These are phyloP conservation scores for Pestalotiopsis sp. DNA, from an alignment of 2,329 filamentous ascomycete species.

Conservation along the genomic window DNA sequence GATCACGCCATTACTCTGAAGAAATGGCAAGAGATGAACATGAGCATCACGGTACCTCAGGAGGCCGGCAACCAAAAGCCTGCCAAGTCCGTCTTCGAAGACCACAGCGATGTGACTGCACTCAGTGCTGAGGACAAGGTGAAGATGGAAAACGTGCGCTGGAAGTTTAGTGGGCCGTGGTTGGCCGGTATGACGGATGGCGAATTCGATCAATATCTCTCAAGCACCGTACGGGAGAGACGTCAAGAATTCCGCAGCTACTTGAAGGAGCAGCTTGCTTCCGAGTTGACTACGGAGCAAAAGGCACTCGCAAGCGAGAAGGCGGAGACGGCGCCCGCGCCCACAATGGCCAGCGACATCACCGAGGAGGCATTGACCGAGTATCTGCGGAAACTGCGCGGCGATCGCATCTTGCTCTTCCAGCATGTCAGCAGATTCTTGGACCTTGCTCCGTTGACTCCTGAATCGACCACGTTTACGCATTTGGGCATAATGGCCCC, in stretches of 20 bases:
- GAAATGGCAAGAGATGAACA: conserved; percentile 83
- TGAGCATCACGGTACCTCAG: conserved; percentile 66
- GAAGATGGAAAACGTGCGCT: conserved; percentile 51
- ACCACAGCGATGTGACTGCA: conserved; percentile 56
- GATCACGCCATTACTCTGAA: conserved; percentile 79
- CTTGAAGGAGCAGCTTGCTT: conserved; percentile 51
- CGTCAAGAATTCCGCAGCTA: conserved; percentile 58
- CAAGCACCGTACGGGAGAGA: conserved; percentile 53
- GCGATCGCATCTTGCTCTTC: conserved; percentile 53
- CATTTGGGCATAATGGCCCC: conserved; percentile 23
- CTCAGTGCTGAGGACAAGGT: conserved; percentile 34
- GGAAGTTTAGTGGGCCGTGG: conserved; percentile 71
- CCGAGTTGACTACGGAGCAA: conserved; percentile 43
- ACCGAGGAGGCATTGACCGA: conserved; percentile 53
- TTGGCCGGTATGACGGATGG: conserved; percentile 64
- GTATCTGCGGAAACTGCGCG: conserved; percentile 55
- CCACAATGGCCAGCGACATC: conserved; percentile 41
- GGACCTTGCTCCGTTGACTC: conserved; percentile 57
- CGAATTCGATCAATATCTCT: conserved; percentile 59
- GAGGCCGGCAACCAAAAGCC: conserved; percentile 22
- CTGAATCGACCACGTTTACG: conserved; percentile 24
- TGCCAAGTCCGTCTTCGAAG: conserved; percentile 61
- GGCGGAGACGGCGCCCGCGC: conserved; percentile 31
- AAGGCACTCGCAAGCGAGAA: conserved; percentile 41
- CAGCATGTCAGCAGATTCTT: conserved; percentile 61